A percentile compares a stretch with the other conserved stretches of the same genome.
These are phyloP conservation scores for Cercospora zeae-maydis DNA, from an alignment of 2,329 filamentous ascomycete genomes.

Conservation along the genomic window DNA sequence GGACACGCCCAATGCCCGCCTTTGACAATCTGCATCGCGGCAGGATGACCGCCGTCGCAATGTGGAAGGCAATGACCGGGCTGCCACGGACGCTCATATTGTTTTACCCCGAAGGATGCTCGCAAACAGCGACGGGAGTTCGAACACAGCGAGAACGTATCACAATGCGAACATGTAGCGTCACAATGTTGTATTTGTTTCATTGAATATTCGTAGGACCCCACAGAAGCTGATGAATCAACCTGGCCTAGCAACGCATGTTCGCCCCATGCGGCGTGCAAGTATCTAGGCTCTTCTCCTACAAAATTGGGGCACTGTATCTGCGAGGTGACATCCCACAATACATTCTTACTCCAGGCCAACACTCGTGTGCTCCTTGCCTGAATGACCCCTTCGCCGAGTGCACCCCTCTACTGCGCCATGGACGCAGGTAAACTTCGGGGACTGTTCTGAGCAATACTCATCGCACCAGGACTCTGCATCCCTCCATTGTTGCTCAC, in stretches of 20 bases:
- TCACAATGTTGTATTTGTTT: not conserved
- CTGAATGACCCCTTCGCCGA: not conserved
- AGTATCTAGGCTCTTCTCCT: not conserved
- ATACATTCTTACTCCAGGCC: not conserved
- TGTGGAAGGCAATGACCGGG: too few relatives aligned
- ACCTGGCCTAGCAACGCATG: not conserved
- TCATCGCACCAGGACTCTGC: slow-evolving; percentile 32
- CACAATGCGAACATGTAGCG: not conserved
- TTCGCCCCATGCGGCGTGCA: not conserved
- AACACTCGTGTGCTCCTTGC: not conserved
- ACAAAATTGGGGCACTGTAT: not conserved
- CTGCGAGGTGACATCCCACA: not conserved
- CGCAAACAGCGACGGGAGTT: too few relatives aligned
- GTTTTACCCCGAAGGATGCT: too few relatives aligned
- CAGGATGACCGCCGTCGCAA: too few relatives aligned
- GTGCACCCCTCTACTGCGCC: slow-evolving; percentile 22
- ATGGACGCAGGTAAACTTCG: slow-evolving; percentile 33
- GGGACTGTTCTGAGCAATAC: slow-evolving; percentile 31
- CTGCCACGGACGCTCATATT: too few relatives aligned
- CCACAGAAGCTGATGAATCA: not conserved
- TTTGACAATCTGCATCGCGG: too few relatives aligned
- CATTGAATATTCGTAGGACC: not conserved
- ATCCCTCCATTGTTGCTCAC: slow-evolving; percentile 26
- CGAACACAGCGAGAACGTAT: not conserved
- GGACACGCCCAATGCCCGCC: too few relatives aligned